phyloP scores from a whole-genome alignment of 768 basidiomycete genomes.

The Chalciporus pseudorubinellus region DNA sequence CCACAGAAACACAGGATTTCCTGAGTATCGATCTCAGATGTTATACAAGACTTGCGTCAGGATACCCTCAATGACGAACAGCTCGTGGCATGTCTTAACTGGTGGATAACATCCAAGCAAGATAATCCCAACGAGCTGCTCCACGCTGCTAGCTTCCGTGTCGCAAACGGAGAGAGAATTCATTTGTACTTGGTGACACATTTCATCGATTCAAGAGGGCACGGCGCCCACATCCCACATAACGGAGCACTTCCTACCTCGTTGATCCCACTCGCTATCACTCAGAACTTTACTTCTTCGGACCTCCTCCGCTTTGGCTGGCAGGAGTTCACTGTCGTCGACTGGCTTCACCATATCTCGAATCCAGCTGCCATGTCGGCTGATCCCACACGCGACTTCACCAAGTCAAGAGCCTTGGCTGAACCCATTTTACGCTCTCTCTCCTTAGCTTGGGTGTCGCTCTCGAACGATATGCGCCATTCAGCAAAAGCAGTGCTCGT shows the following conservation, averaged over 20 bases:
- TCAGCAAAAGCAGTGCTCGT: slow-evolving; percentile 40
- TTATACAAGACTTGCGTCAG: slow-evolving; percentile 66
- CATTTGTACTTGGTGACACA: slow-evolving; percentile 62
- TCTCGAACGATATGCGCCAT: slow-evolving; percentile 41
- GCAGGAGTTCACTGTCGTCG: slow-evolving; percentile 67
- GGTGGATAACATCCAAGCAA: slow-evolving; percentile 62
- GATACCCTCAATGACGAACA: slow-evolving; percentile 68
- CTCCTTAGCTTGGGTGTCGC: slow-evolving; percentile 64
- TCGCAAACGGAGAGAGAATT: slow-evolving; percentile 50
- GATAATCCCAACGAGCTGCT: slow-evolving; percentile 51
- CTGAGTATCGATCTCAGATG: slow-evolving; percentile 73
- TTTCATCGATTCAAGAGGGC: slow-evolving; percentile 61
- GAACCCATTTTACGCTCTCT: slow-evolving; percentile 69
- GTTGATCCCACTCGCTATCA: slow-evolving; percentile 68
- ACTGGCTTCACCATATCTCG: slow-evolving; percentile 70
- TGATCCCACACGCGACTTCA: slow-evolving; percentile 55
- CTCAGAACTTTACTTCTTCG: slow-evolving; percentile 52
- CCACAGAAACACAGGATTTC: slow-evolving; percentile 61
- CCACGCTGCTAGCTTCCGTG: slow-evolving; percentile 62
- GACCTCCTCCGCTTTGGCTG: slow-evolving; percentile 65
- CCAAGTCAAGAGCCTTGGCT: slow-evolving; percentile 63
- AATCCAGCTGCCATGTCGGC: slow-evolving; percentile 40
- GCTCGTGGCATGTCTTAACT: slow-evolving; percentile 73
- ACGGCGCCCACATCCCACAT: slow-evolving; percentile 53
- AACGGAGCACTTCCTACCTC: slow-evolving; percentile 77